Base-by-base conservation (phyloP, 169 alveolate genomes). In the Cryptosporidium parvum region DNA sequence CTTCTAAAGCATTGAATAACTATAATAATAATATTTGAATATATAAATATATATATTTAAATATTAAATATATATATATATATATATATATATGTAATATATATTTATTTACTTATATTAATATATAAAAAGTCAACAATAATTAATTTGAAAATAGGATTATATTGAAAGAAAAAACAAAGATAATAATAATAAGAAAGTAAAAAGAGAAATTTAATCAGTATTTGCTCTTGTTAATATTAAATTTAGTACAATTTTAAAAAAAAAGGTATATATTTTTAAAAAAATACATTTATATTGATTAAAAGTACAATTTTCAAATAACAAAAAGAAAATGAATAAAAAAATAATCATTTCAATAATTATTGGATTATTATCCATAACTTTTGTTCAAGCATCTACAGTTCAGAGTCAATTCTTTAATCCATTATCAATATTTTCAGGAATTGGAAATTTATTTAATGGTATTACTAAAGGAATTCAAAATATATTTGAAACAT, bases 341-440 rank as follows among this genome's bases (percentile, higher is more conserved):
- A 62, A 45, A 18, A 80, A 58, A 51, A 65, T 42, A 31, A 23
- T 80, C 21, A 65, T 48, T 62, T 61, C 75, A 62, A 42, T 80
- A 26, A 26, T 80, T 8, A 44, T 80, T 48, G 89, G 89, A 18
- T 6, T 65, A 80, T 67, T 80, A 21, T 65, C 75, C 31, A 62
- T 35, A 42, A 58, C 59, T 16, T 48, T 42, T 39, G 89, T 80
- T 1, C 75, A 80, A 12, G 89, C 58, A 65, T 21, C 75, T 12
- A 80, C 56, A 12, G 89, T 80, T 29, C 69, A 80, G 42, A 80
- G 75, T 31, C 73, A 80, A 33, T 70, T 70, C n/a, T 80, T 65
- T 51, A 59, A 62, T 31, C 80, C 80, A 80, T n/a, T 62, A 3
- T 21, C 89, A 14, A 80, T 80, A 12, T 80, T 80, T 67, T 44